Conservation (phyloP, 768 basidiomycete genomes). For the Mrakia frigida region DNA sequence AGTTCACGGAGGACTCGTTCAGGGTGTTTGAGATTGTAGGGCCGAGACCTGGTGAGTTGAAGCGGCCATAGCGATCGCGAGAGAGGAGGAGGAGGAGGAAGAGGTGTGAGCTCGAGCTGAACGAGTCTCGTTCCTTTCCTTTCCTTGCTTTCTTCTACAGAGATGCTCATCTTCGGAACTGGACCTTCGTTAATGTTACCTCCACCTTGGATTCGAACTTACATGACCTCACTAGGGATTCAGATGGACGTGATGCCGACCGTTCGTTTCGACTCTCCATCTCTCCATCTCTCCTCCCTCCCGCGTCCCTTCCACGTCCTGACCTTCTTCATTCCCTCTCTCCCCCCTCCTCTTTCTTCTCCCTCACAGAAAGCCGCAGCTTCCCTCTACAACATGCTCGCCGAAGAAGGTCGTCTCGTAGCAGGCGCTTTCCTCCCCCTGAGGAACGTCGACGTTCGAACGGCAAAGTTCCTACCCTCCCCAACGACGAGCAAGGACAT, state of each 20-base stretch:
- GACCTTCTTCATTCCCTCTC: not conserved
- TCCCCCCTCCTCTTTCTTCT: too few species aligned
- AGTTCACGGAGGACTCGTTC: slow-evolving; percentile 70
- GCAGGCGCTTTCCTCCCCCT: slow-evolving; percentile 73
- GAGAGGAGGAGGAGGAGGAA: not conserved
- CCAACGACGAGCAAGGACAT: not conserved
- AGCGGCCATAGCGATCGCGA: too few species aligned
- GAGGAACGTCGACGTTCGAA: slow-evolving; percentile 48
- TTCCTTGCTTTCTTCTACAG: slow-evolving; percentile 46
- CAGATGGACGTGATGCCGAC: slow-evolving; percentile 87
- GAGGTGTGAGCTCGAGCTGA: slow-evolving; percentile 1
- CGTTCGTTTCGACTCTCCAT: slow-evolving; percentile 47
- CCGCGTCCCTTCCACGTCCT: not conserved
- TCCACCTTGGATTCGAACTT: slow-evolving; percentile 60
- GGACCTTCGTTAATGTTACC: slow-evolving; percentile 65
- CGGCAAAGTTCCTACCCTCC: not conserved
- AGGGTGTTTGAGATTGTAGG: slow-evolving; percentile 72
- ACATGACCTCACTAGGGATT: slow-evolving; percentile 70
- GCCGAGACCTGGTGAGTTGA: slow-evolving; percentile 72
- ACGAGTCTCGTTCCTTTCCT: not conserved
- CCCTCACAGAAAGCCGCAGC: slow-evolving; percentile 62
- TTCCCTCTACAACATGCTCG: slow-evolving; percentile 86
- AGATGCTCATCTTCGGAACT: slow-evolving; percentile 85
- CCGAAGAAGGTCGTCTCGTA: slow-evolving; percentile 88
- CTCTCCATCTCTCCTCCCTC: not conserved